phyloP scores from a whole-genome alignment of 2,329 filamentous ascomycete genomes.

The Dendryphion nanum region DNA sequence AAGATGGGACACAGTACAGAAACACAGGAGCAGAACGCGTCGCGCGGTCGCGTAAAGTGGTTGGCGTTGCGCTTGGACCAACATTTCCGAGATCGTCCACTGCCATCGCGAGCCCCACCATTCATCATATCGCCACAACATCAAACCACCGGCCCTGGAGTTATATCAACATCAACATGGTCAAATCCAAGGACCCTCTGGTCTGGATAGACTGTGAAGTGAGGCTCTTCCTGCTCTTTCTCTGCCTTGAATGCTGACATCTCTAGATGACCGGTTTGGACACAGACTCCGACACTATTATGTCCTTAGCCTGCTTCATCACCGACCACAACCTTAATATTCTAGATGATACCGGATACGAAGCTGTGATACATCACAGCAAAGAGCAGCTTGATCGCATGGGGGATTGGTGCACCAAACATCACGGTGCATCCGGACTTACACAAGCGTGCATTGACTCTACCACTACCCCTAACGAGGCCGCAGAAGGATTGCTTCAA shows the following conservation, averaged over 20 bases:
- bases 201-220: slow-evolving; percentile 86
- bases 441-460: slow-evolving; percentile 74
- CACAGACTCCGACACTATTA: slow-evolving; percentile 74
- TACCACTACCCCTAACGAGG: slow-evolving; percentile 67
- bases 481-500: slow-evolving; percentile 68
- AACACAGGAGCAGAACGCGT: slow-evolving; percentile 15
- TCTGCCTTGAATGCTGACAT: slow-evolving; percentile 9
- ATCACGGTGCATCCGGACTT: slow-evolving; percentile 79
- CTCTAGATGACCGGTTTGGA: slow-evolving; percentile 87
- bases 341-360: slow-evolving; percentile 74
- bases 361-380: slow-evolving; percentile 73
- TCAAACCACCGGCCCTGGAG: too few species aligned
- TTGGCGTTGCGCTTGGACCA: slow-evolving; percentile 6
- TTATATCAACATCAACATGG: too few species aligned
- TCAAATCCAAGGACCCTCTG: slow-evolving; percentile 66
- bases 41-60: slow-evolving; percentile 20
- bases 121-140: too few species aligned
- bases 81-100: too few species aligned
- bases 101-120: too few species aligned
- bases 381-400: slow-evolving; percentile 71
- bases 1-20: slow-evolving; percentile 12
- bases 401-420: slow-evolving; percentile 83
- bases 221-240: slow-evolving; percentile 4
- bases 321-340: slow-evolving; percentile 77
- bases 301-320: slow-evolving; percentile 90